Conservation (phyloP, 2,329 filamentous ascomycete genomes). For the Cercospora berteroae region DNA sequence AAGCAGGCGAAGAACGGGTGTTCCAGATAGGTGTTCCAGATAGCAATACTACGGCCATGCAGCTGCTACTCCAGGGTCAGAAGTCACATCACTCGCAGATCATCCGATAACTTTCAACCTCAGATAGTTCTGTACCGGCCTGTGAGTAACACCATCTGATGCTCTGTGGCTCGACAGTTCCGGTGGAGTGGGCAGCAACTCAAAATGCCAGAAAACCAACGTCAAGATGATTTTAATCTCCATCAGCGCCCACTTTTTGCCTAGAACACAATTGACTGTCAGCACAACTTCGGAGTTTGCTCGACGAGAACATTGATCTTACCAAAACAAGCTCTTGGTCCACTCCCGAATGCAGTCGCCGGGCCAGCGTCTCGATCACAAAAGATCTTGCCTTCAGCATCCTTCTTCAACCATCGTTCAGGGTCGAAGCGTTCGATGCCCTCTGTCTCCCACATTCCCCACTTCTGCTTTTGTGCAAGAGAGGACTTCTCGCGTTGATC, state of each 20-base stretch:
- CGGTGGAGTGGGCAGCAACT: slow-evolving; percentile 28
- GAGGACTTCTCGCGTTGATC: background rate
- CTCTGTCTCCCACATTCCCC: background rate
- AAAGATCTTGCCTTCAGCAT: background rate
- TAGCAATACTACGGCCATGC: background rate
- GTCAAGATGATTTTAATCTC: slow-evolving; percentile 11
- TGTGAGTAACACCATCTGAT: slow-evolving; percentile 34
- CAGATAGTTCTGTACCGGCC: slow-evolving; percentile 33
- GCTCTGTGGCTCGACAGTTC: slow-evolving; percentile 27
- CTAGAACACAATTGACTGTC: background rate
- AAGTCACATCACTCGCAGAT: background rate
- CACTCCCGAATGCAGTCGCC: slow-evolving; percentile 3
- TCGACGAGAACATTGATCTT: slow-evolving; percentile 33
- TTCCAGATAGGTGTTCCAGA: too few relatives aligned
- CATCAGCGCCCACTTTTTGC: slow-evolving; percentile 12
- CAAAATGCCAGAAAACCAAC: slow-evolving; percentile 26
- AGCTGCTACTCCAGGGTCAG: background rate
- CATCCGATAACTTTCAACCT: slow-evolving; percentile 7
- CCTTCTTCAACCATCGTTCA: slow-evolving; percentile 6
- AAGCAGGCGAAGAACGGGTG: background rate
- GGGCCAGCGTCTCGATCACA: slow-evolving; percentile 5
- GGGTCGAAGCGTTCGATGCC: background rate
- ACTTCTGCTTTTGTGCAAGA: slow-evolving; percentile 2
- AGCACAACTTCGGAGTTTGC: slow-evolving; percentile 9
- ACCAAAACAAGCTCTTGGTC: slow-evolving; percentile 16